Evolutionary conservation across 2,329 filamentous ascomycete species (phyloP).

Genomic region (Fusarium concolor): DNA sequence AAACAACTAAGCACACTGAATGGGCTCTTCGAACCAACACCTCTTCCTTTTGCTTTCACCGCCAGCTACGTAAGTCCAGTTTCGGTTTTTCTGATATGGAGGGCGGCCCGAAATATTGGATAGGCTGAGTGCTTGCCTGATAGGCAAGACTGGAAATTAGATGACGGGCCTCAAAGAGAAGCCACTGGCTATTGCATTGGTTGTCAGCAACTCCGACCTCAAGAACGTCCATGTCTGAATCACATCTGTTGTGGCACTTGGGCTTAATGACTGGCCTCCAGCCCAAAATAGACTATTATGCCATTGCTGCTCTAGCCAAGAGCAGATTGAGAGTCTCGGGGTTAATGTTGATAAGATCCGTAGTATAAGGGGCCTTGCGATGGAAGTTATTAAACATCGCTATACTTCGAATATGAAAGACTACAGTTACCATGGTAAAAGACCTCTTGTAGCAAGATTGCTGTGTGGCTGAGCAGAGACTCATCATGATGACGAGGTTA

Average conservation of each 20-base stretch:
- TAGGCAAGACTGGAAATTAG: conserved; percentile 8
- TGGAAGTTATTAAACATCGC: background rate
- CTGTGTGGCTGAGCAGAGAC: no score
- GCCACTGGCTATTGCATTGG: conserved; percentile 14
- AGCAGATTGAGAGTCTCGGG: no score
- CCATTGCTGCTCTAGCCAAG: background rate
- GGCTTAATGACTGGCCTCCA: background rate
- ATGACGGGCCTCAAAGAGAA: conserved; percentile 33
- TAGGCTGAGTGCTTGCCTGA: background rate
- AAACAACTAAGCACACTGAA: conserved; percentile 1
- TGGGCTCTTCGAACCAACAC: background rate
- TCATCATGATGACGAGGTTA: background rate
- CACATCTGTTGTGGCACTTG: background rate
- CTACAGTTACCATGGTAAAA: background rate
- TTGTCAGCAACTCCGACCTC: background rate
- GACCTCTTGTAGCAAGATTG: background rate
- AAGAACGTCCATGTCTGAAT: background rate
- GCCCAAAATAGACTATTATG: background rate
- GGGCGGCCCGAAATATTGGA: conserved; percentile 9
- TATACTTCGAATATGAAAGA: background rate
- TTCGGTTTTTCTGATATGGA: background rate
- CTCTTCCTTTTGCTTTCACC: background rate
- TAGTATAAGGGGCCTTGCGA: no score
- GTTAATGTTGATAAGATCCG: background rate
- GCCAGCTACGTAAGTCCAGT: background rate